These are phyloP conservation scores for Oryza glumipatula DNA, from an alignment of 176 grass and related monocot species.

Conservation along the genomic window DNA sequence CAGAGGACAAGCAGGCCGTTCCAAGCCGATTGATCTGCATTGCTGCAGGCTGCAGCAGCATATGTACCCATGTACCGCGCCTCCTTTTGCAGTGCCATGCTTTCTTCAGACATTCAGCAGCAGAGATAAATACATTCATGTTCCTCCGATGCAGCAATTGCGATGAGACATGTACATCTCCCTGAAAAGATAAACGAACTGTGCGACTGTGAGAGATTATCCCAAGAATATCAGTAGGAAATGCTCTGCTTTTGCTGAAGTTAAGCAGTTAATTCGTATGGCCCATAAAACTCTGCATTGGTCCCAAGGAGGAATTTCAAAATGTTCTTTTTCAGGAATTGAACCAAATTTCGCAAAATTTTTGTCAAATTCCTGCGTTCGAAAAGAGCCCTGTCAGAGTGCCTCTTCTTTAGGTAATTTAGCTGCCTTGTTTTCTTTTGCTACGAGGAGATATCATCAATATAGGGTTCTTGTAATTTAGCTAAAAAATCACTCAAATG, in stretches of 20 bases:
- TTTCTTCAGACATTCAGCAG: too few species aligned
- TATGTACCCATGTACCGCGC: neutral
- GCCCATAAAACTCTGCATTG: too few species aligned
- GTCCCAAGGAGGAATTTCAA: too few species aligned
- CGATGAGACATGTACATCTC: too few species aligned
- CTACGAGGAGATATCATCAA: neutral
- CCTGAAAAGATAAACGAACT: neutral
- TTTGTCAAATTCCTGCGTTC: too few species aligned
- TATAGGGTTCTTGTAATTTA: too few species aligned
- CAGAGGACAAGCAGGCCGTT: constrained; percentile 4
- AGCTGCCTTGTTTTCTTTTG: too few species aligned
- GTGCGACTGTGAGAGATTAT: too few species aligned
- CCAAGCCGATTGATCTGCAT: neutral
- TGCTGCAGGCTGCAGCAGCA: neutral
- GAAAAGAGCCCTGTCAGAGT: neutral
- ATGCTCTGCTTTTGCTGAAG: neutral
- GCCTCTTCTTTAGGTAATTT: neutral
- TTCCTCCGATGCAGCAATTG: too few species aligned
- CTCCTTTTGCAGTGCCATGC: neutral
- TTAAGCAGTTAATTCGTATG: neutral
- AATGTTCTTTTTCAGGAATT: too few species aligned
- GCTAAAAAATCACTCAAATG: neutral
- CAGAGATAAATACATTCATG: too few species aligned
- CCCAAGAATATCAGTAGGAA: neutral
- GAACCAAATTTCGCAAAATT: too few species aligned